Percentiles rank a stretch among this genome's conserved stretches.
Evolutionary conservation across 805 yeast species (phyloP).

Genomic region (Suhomyces sp.): DNA sequence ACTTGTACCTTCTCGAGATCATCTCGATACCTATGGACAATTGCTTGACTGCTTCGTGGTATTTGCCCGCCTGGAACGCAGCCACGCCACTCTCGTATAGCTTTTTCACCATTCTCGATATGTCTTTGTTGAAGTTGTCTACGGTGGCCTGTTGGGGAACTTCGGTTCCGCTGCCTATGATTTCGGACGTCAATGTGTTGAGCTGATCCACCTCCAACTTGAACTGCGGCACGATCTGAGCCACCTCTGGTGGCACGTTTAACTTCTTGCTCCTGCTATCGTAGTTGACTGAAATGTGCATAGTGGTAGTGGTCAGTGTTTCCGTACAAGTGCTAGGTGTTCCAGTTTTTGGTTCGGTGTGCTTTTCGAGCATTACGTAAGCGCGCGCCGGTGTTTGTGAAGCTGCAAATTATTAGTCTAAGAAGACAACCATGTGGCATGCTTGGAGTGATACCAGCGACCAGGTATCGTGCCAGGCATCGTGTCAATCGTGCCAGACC

Average conservation of each 20-base stretch:
- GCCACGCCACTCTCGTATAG: conserved; percentile 62
- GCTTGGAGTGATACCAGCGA: background rate
- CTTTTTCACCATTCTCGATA: conserved; percentile 59
- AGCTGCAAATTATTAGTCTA: background rate
- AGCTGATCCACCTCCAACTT: conserved; percentile 43
- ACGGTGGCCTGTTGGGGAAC: conserved; percentile 55
- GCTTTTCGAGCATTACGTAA: background rate
- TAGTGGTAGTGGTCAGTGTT: conserved; percentile 4
- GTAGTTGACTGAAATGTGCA: conserved; percentile 24
- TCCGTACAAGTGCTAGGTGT: no score
- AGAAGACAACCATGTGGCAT: background rate
- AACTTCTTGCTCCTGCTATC: conserved; percentile 28
- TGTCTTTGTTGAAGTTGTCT: conserved; percentile 53
- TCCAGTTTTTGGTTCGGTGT: background rate
- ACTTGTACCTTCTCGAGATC: conserved; percentile 64
- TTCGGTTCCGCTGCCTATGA: conserved; percentile 42
- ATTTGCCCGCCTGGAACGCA: conserved; percentile 52
- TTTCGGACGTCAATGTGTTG: conserved; percentile 34
- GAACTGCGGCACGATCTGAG: conserved; percentile 23
- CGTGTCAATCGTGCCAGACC: background rate
- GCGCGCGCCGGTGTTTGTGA: background rate
- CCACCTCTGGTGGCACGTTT: conserved; percentile 16
- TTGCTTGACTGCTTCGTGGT: conserved; percentile 60
- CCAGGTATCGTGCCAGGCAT: background rate
- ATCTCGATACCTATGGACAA: conserved; percentile 65